Conservation (phyloP, 495 filamentous ascomycete species). For the Parathielavia appendiculata region DNA sequence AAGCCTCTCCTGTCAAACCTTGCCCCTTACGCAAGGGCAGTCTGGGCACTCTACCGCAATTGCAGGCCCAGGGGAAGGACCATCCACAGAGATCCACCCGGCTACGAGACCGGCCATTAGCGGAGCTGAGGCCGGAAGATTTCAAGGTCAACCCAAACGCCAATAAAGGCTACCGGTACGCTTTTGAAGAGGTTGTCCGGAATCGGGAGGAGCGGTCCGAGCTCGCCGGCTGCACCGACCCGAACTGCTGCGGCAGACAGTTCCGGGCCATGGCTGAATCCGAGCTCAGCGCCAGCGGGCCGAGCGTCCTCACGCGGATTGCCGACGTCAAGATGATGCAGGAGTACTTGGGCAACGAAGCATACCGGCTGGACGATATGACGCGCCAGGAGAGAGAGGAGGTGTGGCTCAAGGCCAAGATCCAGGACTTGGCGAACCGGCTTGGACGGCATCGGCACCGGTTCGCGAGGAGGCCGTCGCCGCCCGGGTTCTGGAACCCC, state of each 20-base stretch:
- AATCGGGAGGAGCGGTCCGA: slow-evolving; percentile 66
- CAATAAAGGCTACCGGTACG: slow-evolving; percentile 69
- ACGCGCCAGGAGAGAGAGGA: slow-evolving; percentile 47
- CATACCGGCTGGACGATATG: slow-evolving; percentile 44
- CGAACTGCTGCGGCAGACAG: slow-evolving; percentile 68
- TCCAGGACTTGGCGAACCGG: slow-evolving; percentile 59
- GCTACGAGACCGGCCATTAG: slow-evolving; percentile 50
- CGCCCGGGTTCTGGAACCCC: slow-evolving; percentile 83
- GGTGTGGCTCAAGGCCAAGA: slow-evolving; percentile 62
- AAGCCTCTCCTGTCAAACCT: not conserved
- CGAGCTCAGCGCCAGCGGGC: slow-evolving; percentile 31
- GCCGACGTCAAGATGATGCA: slow-evolving; percentile 56
- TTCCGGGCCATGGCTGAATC: slow-evolving; percentile 62
- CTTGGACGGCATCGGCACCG: slow-evolving; percentile 72
- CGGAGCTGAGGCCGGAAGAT: slow-evolving; percentile 53
- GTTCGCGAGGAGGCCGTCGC: slow-evolving; percentile 62
- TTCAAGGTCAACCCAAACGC: slow-evolving; percentile 78
- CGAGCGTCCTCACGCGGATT: slow-evolving; percentile 24
- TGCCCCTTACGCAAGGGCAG: not conserved
- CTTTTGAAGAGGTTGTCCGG: slow-evolving; percentile 72
- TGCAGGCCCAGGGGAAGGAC: not conserved
- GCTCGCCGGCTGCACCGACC: slow-evolving; percentile 70
- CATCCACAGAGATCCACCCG: slow-evolving; percentile 30
- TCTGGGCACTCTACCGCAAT: not conserved
- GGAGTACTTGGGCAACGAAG: slow-evolving; percentile 61